Evolutionary conservation across 176 grass and related monocot genomes (phyloP).

Genomic region (Cenchrus fungigraminus): DNA sequence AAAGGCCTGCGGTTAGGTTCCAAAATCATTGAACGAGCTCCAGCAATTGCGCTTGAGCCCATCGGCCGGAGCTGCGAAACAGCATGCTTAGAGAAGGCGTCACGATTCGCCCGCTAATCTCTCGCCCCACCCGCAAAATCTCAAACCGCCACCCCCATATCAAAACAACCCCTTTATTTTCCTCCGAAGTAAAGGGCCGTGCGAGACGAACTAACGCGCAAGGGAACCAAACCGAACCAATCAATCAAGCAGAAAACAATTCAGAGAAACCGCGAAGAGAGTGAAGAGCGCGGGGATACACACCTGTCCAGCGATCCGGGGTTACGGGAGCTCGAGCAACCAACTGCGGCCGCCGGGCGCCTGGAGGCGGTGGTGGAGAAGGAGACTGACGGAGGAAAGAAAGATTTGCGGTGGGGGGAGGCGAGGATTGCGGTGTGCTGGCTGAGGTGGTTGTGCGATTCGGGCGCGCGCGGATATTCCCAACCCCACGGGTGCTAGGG

Average conservation of each 20-base stretch:
- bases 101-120: slow-evolving; percentile 21
- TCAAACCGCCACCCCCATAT: neutral
- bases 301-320: slow-evolving; percentile 31
- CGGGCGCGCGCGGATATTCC: slow-evolving; percentile 45
- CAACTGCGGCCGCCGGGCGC: neutral
- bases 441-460: slow-evolving; percentile 12
- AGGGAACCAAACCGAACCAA: neutral
- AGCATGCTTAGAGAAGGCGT: neutral
- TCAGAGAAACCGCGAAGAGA: neutral
- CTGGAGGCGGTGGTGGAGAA: neutral
- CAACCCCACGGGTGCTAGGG: neutral
- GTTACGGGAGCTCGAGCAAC: slow-evolving; percentile 4
- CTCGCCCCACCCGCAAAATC: slow-evolving; percentile 17
- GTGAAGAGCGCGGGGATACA: neutral
- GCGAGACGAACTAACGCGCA: slow-evolving; percentile 27
- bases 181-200: neutral
- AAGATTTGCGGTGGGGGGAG: slow-evolving; percentile 34
- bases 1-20: neutral
- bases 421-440: neutral
- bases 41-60: neutral
- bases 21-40: neutral
- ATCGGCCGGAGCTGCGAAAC: neutral
- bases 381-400: neutral
- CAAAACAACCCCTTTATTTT: neutral
- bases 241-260: neutral